Base-by-base conservation (phyloP, 2,329 filamentous ascomycete species). In the Xylariales sp. region DNA sequence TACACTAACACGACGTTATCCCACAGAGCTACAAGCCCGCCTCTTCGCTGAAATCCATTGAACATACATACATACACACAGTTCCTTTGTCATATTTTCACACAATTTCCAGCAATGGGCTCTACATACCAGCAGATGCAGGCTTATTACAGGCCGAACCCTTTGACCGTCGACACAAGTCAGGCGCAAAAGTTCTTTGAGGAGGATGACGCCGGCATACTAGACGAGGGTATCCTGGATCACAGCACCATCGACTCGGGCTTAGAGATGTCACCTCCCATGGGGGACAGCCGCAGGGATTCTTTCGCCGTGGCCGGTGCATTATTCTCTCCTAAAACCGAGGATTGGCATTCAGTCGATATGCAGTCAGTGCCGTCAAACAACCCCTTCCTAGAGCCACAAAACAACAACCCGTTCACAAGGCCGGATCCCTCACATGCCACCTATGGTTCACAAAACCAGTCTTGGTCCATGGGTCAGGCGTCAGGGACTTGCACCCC, bases 401-500 rank as follows among this genome's bases (percentile, higher is more conserved):
- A 77, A 54, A 88, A 84, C 81, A 89, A 88, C 81, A 89, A 89
- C 81, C 88, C 88, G 57, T 94, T 92, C 82, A 86, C 90, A 81
- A 88, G 89, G 67, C 83, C 90, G 70, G 85, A 88, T 64, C 83
- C 85, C 69, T 78, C 78, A 70, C 78, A 87, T 70, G 77, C 78
- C 55, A 78, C 80, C 70, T 84, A 83, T 62, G 78, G 74, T 58
- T 77, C 80, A 61, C 80, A 81, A 45, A 77, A 75, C 53, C 81
- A 81, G 70, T 77, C 83, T 69, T 94, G 92, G 91, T 83, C 89
- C 57, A 85, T 90, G 78, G 86, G 89, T 73, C 86, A 85, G 58
- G 84, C 83, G 74, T 92, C 91, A 32, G 91, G 89, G 60, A 88
- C 92, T 69, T 91, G 89, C 79, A 95, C 93, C 6, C 91, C 92